Evolutionary conservation across 176 grass and related monocot species (phyloP).

Genomic region (Saccharum spontaneum): DNA sequence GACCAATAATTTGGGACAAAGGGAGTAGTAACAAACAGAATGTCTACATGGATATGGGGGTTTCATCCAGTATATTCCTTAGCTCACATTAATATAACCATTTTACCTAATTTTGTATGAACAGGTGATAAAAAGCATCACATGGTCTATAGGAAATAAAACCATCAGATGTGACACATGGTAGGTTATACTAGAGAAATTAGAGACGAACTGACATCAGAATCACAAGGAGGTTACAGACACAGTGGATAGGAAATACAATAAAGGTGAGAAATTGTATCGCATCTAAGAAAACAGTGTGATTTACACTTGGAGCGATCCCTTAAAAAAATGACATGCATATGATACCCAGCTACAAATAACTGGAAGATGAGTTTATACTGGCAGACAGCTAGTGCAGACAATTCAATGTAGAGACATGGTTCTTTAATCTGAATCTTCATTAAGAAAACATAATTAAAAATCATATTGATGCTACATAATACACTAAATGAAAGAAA

Average conservation of each 20-base stretch:
- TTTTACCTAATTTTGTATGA: not conserved
- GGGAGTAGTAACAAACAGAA: not conserved
- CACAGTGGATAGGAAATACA: slow-evolving; percentile 1
- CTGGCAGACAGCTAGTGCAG: not conserved
- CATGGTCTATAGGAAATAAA: slow-evolving; percentile 10
- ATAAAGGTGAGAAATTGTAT: not conserved
- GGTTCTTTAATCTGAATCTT: not conserved
- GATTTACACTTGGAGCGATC: not conserved
- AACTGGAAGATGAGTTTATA: slow-evolving; percentile 8
- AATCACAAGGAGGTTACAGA: not conserved
- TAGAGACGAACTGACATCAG: not conserved
- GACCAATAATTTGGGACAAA: not conserved
- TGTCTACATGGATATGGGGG: not conserved
- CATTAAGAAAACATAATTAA: slow-evolving; percentile 9
- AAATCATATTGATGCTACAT: not conserved
- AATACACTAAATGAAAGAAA: not conserved
- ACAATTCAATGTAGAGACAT: slow-evolving; percentile 5
- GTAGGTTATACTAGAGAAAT: slow-evolving; percentile 1
- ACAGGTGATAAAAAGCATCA: not conserved
- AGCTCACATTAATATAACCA: not conserved
- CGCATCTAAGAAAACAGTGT: not conserved
- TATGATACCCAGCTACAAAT: slow-evolving; percentile 5
- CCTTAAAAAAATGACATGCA: not conserved
- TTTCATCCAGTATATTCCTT: not conserved
- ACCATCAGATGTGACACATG: not conserved